These are phyloP conservation scores for Chlamydomonas reinhardtii DNA, from an alignment of 163 green algal species.

Conservation along the genomic window DNA sequence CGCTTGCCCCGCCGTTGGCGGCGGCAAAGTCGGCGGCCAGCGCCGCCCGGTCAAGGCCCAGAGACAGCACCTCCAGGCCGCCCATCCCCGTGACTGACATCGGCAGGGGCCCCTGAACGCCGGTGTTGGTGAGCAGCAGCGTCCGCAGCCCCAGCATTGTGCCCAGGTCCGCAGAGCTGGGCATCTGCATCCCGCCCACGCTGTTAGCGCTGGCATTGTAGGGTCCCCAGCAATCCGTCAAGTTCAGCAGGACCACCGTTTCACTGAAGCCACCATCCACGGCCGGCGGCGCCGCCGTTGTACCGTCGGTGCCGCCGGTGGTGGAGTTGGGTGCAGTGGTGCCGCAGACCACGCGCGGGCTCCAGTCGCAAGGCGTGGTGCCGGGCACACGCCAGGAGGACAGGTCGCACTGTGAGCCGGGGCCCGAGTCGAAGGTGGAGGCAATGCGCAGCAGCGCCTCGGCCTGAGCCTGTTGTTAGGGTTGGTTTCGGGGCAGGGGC, in stretches of 20 bases:
- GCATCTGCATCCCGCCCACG: slow-evolving; percentile 1
- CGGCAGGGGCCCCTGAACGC: not conserved
- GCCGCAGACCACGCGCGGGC: not conserved
- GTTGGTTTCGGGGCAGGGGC: too few relatives aligned
- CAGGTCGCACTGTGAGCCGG: slow-evolving; percentile 16
- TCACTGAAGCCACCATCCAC: too few relatives aligned
- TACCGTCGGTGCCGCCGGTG: not conserved
- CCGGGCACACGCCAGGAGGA: not conserved
- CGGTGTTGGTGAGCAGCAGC: slow-evolving; percentile 12
- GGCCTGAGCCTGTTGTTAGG: not conserved
- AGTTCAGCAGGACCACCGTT: not conserved
- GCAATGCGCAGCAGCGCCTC: slow-evolving; percentile 5
- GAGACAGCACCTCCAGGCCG: not conserved
- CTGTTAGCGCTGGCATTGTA: not conserved
- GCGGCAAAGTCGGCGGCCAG: not conserved
- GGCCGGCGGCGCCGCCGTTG: not conserved
- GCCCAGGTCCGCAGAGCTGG: not conserved
- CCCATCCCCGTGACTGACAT: not conserved
- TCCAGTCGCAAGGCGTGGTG: slow-evolving; percentile 11
- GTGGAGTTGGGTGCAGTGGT: not conserved
- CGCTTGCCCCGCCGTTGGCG: not conserved
- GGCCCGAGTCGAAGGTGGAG: not conserved
- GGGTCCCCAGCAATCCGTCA: slow-evolving; percentile 8
- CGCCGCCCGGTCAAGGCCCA: not conserved
- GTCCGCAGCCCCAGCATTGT: not conserved